A percentile compares a stretch with the other conserved stretches of the same genome.
phyloP scores from a whole-genome alignment of 495 filamentous ascomycete species.

The Penicillium argentinense region DNA sequence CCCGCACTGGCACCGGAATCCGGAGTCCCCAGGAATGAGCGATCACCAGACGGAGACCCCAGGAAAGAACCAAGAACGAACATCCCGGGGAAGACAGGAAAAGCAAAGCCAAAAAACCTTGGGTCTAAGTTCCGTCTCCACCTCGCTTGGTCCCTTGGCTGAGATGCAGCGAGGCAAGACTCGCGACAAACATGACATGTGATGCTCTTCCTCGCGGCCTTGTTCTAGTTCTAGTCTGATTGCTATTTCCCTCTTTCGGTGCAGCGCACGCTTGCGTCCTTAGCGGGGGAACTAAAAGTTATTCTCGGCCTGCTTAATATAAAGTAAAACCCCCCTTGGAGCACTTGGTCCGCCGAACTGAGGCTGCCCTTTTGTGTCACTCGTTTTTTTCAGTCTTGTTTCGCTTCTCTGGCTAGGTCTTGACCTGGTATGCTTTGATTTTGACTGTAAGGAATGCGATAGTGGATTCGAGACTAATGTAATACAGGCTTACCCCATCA shows the following conservation, averaged over 20 bases:
- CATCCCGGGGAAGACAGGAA: not conserved
- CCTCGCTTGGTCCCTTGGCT: not conserved
- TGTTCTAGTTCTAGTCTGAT: not conserved
- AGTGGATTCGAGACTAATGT: too few species aligned
- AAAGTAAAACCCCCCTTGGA: not conserved
- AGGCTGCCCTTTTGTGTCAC: conserved; percentile 3
- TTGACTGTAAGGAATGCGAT: too few species aligned
- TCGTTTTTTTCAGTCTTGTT: not conserved
- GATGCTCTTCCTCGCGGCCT: not conserved
- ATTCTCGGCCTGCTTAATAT: conserved; percentile 1
- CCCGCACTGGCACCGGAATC: conserved; percentile 5
- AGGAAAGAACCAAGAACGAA: not conserved
- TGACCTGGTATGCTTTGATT: too few species aligned
- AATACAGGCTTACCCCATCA: conserved; percentile 15
- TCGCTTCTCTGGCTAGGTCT: too few species aligned
- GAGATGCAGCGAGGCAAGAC: not conserved
- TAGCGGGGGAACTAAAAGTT: not conserved
- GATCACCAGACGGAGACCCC: not conserved
- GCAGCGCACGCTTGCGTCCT: not conserved
- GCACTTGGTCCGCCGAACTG: not conserved
- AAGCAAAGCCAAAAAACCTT: not conserved
- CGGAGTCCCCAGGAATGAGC: conserved; percentile 8
- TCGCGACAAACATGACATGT: not conserved
- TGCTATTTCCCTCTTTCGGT: not conserved
- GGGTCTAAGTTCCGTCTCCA: not conserved